phyloP scores from a whole-genome alignment of 2,329 filamentous ascomycete genomes.

The Ceratocystis eucalypticola region DNA sequence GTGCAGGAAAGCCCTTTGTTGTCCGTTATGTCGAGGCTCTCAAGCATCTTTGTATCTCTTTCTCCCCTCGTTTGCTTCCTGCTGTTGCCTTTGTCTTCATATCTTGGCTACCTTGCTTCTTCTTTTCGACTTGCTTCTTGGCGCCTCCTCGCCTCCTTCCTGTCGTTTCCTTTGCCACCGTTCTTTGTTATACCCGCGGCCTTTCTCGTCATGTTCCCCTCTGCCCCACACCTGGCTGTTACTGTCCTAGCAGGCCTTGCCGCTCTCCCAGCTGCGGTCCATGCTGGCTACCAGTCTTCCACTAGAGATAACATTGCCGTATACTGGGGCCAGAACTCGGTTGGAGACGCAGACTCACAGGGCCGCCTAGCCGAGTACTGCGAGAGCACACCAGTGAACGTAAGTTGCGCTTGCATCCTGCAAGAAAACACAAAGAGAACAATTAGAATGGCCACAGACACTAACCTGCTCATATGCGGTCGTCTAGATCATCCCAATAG shows the following conservation, averaged over 20 bases:
- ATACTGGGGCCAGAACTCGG: constrained; percentile 46
- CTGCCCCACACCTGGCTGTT: background rate
- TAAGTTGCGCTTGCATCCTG: constrained; percentile 23
- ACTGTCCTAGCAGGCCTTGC: constrained; percentile 4
- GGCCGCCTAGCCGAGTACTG: constrained; percentile 46
- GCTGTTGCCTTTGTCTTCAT: background rate
- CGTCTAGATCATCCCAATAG: constrained; percentile 38
- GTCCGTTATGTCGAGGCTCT: background rate
- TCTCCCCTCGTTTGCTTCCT: background rate
- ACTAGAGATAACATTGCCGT: constrained; percentile 42
- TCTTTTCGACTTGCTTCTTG: background rate
- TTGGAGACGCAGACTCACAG: constrained; percentile 35
- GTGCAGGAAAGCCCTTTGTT: background rate
- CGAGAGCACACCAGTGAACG: constrained; percentile 36
- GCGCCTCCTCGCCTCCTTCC: background rate
- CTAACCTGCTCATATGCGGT: background rate
- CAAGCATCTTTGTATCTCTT: background rate
- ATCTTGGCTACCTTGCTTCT: background rate
- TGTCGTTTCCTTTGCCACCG: background rate
- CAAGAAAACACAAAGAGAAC: background rate
- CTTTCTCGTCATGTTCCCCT: background rate
- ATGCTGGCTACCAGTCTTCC: constrained; percentile 33
- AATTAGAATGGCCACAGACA: constrained; percentile 16
- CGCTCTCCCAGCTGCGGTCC: constrained; percentile 24
- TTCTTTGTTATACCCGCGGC: background rate